Evolutionary conservation across 768 basidiomycete species (phyloP).

Genomic region (Hirschioporus abietinus): DNA sequence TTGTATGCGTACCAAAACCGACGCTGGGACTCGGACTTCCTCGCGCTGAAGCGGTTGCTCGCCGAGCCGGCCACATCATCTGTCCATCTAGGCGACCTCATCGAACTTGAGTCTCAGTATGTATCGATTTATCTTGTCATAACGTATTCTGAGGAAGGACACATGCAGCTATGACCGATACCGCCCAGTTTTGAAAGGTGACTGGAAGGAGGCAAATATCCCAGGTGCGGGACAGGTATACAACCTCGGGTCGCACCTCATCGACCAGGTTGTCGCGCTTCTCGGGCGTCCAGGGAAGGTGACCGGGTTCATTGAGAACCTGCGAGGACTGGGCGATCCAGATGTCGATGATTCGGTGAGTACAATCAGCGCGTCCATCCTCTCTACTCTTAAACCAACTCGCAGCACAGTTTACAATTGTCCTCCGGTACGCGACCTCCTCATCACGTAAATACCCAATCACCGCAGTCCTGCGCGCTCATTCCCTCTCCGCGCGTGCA

Average conservation of each 20-base stretch:
- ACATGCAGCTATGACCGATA: constrained; percentile 65
- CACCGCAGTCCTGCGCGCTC: constrained; percentile 61
- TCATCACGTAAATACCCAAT: constrained; percentile 38
- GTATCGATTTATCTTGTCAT: constrained; percentile 16
- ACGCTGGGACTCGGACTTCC: constrained; percentile 75
- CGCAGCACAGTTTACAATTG: constrained; percentile 32
- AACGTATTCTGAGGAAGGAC: constrained; percentile 6
- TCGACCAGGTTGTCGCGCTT: constrained; percentile 70
- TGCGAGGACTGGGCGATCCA: constrained; percentile 57
- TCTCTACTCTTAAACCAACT: not conserved
- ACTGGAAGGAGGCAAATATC: constrained; percentile 72
- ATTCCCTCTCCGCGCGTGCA: constrained; percentile 60
- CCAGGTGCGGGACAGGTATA: constrained; percentile 64
- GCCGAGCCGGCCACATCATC: constrained; percentile 45
- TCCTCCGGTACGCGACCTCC: not conserved
- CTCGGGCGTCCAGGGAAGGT: constrained; percentile 71
- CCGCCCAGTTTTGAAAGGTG: constrained; percentile 55
- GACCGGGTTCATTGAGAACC: constrained; percentile 66
- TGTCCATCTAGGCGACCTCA: constrained; percentile 52
- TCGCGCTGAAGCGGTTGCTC: constrained; percentile 57
- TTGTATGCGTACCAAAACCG: constrained; percentile 73
- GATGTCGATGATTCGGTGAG: constrained; percentile 64
- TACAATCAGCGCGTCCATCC: constrained; percentile 5
- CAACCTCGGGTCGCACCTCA: constrained; percentile 76
- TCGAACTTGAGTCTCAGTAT: constrained; percentile 75